Evolutionary conservation across 805 yeast species (phyloP), one percentile per base, ranked within the genome.

Genomic region (Yamadazyma paraphyllophila): DNA sequence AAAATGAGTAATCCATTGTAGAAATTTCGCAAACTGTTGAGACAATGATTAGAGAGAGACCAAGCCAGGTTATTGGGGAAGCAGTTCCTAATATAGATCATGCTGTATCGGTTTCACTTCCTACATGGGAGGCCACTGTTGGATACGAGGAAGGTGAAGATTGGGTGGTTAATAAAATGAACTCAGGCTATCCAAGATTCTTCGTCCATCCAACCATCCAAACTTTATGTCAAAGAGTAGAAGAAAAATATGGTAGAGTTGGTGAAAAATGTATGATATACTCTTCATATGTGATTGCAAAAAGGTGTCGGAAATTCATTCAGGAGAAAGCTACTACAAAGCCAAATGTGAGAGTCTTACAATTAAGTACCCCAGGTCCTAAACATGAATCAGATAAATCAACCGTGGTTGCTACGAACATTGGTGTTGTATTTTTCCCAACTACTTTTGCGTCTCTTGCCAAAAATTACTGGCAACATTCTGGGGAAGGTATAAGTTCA

Each of bases 401-500:
- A 1, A 75, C 74, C 49, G 74, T 81, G 47, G 69, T 81, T 24
- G 91, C 83, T 55, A 80, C 90, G 11, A 78, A 78, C 34, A 78
- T 92, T 44, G 85, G 91, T 0, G 85, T 81, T 15, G 88, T 90
- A n/a, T 83, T 94, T 50, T 87, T 85, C 57, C 88, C 88, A 1
- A 63, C 71, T 1, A 69, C 72, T 2, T 81, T 76, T 47, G 81
- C 73, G 50, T 63, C 79, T 1, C 62, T 86, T 3, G 91, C 94
- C 33, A 90, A 88, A 60, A 81, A 81, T 56, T 94, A 88, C 67
- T 94, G 99, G 99, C 97, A 92, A 63, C 97, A 91, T 59, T 73
- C 96, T 0, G 99, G 99, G 24, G 97, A 92, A 64, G 96, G 97
- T n/a, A 79, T 94, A 24, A 88, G 96, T 12, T 88, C 96, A 30